A percentile compares a stretch with the other conserved stretches of the same genome.
Evolutionary conservation across 176 grass and related monocot species (phyloP).

Genomic region (Carex scoparia): DNA sequence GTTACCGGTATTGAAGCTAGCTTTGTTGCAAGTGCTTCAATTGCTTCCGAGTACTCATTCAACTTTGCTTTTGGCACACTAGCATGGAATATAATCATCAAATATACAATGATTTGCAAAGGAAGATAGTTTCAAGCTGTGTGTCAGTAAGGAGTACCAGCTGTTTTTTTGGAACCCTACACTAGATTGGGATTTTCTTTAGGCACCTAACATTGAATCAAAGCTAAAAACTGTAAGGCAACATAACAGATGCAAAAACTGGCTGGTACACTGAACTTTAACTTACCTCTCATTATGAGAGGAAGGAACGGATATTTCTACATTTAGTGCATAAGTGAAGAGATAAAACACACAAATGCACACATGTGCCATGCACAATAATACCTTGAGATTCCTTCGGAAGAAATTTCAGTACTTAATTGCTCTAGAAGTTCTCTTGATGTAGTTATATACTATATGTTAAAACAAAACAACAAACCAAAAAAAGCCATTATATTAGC

Average conservation of each 20-base stretch:
- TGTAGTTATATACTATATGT: constrained; percentile 82
- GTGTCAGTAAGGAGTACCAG: neutral
- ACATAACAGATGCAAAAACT: neutral
- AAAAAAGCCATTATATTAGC: neutral
- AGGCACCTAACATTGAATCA: neutral
- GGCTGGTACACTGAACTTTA: neutral
- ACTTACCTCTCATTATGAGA: neutral
- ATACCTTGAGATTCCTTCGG: constrained; percentile 62
- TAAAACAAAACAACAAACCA: constrained; percentile 18
- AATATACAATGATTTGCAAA: neutral
- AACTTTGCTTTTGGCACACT: constrained; percentile 84
- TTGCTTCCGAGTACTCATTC: constrained; percentile 84
- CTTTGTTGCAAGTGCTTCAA: constrained; percentile 73
- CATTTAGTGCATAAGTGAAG: neutral
- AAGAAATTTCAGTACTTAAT: constrained; percentile 63
- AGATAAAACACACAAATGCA: constrained; percentile 10
- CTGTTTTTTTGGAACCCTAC: neutral
- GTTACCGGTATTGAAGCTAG: constrained; percentile 40
- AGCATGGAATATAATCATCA: constrained; percentile 5
- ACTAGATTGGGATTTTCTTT: neutral
- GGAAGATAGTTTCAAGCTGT: neutral
- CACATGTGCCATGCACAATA: neutral
- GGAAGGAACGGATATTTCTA: neutral
- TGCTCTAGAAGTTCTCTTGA: constrained; percentile 80
- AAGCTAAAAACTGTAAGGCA: neutral